Evolutionary conservation across 2,329 filamentous ascomycete species (phyloP), one percentile per base, ranked within the genome.

Genomic region (Colletotrichum horii): DNA sequence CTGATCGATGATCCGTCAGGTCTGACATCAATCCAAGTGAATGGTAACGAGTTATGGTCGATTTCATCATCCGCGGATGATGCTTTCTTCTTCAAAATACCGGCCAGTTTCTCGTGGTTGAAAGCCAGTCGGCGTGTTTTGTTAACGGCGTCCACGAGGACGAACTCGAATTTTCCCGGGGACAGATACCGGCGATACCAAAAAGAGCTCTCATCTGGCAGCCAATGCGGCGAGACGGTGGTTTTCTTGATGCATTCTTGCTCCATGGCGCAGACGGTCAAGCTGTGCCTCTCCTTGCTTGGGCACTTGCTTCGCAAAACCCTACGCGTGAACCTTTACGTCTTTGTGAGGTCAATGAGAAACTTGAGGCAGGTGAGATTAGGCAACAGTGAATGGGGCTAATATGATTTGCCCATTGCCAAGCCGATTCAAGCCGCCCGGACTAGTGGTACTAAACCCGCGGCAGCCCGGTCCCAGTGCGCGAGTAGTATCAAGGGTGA

Each of bases 121-220:
- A 82, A 82, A 4, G 79, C 79, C 5, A 56, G 43, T 8, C 43
- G 26, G 4, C 74, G 70, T 15, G 26, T 43, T 62, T 78, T 79
- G 12, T 74, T n/a, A 3, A 55, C 8, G 15, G 60, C 71, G 24
- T 82, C 65, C 5, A 81, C 79, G 4, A 78, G 22, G 12, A 81
- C 28, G 43, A 81, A 82, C n/a, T 77, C 65, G n/a, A 71, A 76
- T 26, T 78, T 78, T 6, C n/a, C 76, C 16, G 62, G 4, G 4
- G 67, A 55, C 1, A 58, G 28, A 24, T 72, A 68, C 9, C 73
- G 78, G 34, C 74, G 79, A 62, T 82, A 82, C 81, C 80, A 82
- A 52, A 82, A 81, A 16, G 64, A 24, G 3, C 77, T 78, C 5
- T 68, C 77, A 6, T 55, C 60, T 4, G 79, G 61, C 2, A 80